Base-by-base conservation (phyloP, 78 protist species). In the Tieghemostelium lacteum region DNA sequence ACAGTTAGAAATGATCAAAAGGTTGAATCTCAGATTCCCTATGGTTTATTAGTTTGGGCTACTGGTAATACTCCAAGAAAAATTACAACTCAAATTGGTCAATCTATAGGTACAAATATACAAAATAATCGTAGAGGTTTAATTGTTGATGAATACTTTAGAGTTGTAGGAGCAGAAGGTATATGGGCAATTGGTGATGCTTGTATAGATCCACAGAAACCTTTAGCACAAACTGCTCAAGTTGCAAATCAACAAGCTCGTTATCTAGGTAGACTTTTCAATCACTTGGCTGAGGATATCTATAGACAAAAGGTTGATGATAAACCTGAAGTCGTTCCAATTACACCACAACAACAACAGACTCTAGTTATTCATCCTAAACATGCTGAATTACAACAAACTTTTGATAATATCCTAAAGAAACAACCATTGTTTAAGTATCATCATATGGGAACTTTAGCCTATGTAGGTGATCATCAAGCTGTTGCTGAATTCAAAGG, bases 151-250 rank as follows among this genome's bases (percentile, higher is more conserved):
- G 88, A 80, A 54, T 80, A 80, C 49, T 80, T 80, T 62, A 70
- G 88, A 65, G 88, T 80, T 24, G 62, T 40, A 4, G 88, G 88
- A 54, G 60, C 88, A 0, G 88, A 80, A 55, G 88, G 88, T 24
- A 80, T 80, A 40, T 80, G 88, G 88, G 73, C 88, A 1, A 66
- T 80, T 39, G 88, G 88, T 67, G 88, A 80, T 29, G 77, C 77
- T 10, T 80, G 66, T 34, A 66, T 57, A 22, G 58, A 65, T 39
- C 61, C 76, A 50, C 64, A 52, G 20, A 73, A 52, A 57, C 83
- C 83, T 37, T 39, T 67, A 31, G 88, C 88, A 8, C 77, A 70
- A 64, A 80, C 88, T 40, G 88, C 88, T 29, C 88, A 80, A 40
- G 88, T 80, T 26, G 88, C 88, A 0, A 39, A 61, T 12, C 88